Percentiles rank a stretch among this genome's conserved stretches.
These are phyloP conservation scores for Xylaria flabelliformis DNA, from an alignment of 495 filamentous ascomycete genomes.

Conservation along the genomic window DNA sequence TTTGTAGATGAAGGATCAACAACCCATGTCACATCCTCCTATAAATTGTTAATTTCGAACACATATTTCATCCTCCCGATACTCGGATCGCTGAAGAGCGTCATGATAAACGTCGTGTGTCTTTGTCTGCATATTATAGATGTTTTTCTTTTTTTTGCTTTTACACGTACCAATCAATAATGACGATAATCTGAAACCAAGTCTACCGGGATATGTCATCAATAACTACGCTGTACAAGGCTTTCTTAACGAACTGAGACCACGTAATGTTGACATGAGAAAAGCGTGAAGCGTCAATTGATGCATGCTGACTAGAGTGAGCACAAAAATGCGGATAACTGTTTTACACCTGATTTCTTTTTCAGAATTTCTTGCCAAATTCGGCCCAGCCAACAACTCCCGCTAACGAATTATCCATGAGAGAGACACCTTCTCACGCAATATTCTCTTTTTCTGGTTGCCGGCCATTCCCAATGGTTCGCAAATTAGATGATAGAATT, in stretches of 20 bases:
- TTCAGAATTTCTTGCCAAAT: neutral
- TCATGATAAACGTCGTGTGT: neutral
- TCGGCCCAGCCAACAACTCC: conserved; percentile 21
- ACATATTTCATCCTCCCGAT: neutral
- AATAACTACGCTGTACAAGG: too few species aligned
- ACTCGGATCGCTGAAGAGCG: neutral
- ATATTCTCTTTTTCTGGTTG: conserved; percentile 6
- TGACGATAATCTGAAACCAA: neutral
- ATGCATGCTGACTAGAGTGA: neutral
- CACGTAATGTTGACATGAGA: neutral
- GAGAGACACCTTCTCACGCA: neutral
- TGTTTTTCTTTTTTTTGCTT: neutral
- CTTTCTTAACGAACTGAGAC: neutral
- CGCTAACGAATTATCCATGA: conserved; percentile 17
- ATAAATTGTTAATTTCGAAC: neutral
- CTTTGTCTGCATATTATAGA: neutral
- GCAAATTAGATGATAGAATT: conserved; percentile 10
- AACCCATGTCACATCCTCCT: neutral
- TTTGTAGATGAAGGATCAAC: neutral
- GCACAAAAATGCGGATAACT: conserved; percentile 4
- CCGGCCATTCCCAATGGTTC: neutral
- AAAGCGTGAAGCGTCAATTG: conserved; percentile 21
- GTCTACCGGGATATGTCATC: too few species aligned
- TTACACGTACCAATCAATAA: neutral
- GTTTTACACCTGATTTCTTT: conserved; percentile 22